These are phyloP conservation scores for Tolypocladium nubicola DNA, from an alignment of 2,329 filamentous ascomycete species.

Conservation along the genomic window DNA sequence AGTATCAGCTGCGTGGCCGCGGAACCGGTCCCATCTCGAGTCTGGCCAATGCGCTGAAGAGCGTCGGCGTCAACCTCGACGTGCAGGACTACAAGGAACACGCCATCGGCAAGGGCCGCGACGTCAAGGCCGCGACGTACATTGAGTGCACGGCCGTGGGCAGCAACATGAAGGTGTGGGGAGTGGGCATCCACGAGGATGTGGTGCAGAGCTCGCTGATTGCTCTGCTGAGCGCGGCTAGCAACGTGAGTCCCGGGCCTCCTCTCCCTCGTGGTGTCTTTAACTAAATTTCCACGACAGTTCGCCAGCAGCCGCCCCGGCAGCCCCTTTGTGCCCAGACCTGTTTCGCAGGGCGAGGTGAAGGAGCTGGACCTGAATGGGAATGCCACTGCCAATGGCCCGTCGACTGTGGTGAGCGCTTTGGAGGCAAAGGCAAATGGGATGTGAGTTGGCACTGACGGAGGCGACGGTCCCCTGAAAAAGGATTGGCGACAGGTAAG, in stretches of 20 bases:
- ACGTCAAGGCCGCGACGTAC: conserved; percentile 90
- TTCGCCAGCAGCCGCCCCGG: conserved; percentile 62
- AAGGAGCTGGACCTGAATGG: conserved; percentile 6
- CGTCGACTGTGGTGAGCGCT: conserved; percentile 7
- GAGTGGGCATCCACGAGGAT: conserved; percentile 43
- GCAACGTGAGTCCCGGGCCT: conserved; percentile 55
- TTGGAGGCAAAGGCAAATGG: conserved; percentile 11
- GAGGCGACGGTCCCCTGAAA: neutral
- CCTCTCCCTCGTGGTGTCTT: neutral
- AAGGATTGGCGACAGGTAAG: neutral
- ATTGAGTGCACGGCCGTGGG: conserved; percentile 73
- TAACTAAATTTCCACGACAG: conserved; percentile 1
- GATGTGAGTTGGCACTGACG: conserved; percentile 5
- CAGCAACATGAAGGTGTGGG: conserved; percentile 69
- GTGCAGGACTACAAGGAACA: conserved; percentile 96
- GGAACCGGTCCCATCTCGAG: conserved; percentile 89
- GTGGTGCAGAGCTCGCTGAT: conserved; percentile 83
- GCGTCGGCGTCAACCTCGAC: conserved; percentile 75
- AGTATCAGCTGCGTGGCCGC: conserved; percentile 67
- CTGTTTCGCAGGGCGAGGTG: conserved; percentile 25
- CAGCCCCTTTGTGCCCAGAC: conserved; percentile 50
- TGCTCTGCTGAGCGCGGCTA: conserved; percentile 75
- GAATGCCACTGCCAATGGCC: conserved; percentile 1
- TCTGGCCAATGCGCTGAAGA: conserved; percentile 69
- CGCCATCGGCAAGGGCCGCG: conserved; percentile 68